These are phyloP conservation scores for Backusella sp. DNA, from an alignment of 192 early-diverging fungal species.

Conservation along the genomic window DNA sequence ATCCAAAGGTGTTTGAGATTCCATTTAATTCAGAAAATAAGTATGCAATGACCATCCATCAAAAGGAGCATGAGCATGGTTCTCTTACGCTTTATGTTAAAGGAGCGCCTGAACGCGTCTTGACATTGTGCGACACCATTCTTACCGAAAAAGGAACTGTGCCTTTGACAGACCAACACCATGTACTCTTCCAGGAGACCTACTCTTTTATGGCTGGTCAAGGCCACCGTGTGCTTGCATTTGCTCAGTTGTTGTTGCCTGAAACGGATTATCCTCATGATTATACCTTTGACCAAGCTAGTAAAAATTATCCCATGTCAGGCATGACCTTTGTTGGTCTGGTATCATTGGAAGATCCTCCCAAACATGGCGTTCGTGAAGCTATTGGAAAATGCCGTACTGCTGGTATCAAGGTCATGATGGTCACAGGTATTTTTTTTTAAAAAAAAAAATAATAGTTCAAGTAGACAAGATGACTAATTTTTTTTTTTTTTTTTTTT, in stretches of 20 bases:
- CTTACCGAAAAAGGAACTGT: constrained; percentile 51
- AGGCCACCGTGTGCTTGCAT: constrained; percentile 93
- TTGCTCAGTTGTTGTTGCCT: constrained; percentile 77
- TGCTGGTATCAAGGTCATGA: constrained; percentile 96
- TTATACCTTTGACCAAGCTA: constrained; percentile 76
- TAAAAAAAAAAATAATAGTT: too few species aligned
- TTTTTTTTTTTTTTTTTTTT: not conserved
- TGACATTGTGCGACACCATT: constrained; percentile 79
- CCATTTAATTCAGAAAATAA: constrained; percentile 98
- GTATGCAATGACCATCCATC: constrained; percentile 89
- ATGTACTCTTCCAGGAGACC: constrained; percentile 63
- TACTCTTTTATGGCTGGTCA: constrained; percentile 89
- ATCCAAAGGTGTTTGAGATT: constrained; percentile 92
- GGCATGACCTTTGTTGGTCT: constrained; percentile 83
- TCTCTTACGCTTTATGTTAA: constrained; percentile 85
- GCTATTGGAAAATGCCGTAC: constrained; percentile 90
- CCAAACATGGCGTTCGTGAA: constrained; percentile 96
- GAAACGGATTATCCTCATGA: constrained; percentile 67
- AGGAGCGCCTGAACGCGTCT: constrained; percentile 93
- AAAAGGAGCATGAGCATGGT: constrained; percentile 67
- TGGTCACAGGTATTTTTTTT: constrained; percentile 69
- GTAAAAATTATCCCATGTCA: constrained; percentile 67
- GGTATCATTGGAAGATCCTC: constrained; percentile 93
- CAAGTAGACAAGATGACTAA: too few species aligned
- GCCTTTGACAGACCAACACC: constrained; percentile 71